These are phyloP conservation scores for Aspergillus tamarii DNA, from an alignment of 2,329 filamentous ascomycete species.

Conservation along the genomic window DNA sequence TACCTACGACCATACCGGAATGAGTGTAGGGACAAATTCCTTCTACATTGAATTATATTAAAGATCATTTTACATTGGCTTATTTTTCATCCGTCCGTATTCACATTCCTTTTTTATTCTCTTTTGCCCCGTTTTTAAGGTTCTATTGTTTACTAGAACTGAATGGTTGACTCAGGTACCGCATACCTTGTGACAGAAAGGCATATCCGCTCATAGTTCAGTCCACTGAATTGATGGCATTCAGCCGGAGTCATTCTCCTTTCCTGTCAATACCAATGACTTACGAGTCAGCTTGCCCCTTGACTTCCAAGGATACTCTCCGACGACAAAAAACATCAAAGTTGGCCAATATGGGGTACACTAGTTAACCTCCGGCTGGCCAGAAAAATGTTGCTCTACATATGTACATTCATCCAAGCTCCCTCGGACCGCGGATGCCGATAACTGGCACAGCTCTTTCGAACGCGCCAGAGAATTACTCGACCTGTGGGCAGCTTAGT, in stretches of 20 bases:
- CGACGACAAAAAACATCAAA: not conserved
- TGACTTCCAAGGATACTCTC: constrained; percentile 1
- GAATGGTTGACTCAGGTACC: constrained; percentile 4
- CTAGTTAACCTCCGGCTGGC: not conserved
- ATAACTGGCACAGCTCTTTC: not conserved
- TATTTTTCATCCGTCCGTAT: not conserved
- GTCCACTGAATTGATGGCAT: not conserved
- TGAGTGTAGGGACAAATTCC: not conserved
- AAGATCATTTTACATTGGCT: not conserved
- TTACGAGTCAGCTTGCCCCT: not conserved
- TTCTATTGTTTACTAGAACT: constrained; percentile 3
- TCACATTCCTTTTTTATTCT: not conserved
- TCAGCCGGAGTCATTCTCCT: not conserved
- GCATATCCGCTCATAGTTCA: not conserved
- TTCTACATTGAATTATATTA: not conserved
- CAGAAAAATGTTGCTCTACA: constrained; percentile 1
- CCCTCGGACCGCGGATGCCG: not conserved
- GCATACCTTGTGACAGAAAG: not conserved
- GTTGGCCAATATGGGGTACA: not conserved
- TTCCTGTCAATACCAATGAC: not conserved
- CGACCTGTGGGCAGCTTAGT: not conserved
- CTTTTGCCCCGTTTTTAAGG: not conserved
- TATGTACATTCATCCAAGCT: not conserved
- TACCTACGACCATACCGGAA: not conserved
- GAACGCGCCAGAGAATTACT: not conserved